phyloP scores from a whole-genome alignment of 2,329 filamentous ascomycete genomes.

The Exophiala alcalophila region DNA sequence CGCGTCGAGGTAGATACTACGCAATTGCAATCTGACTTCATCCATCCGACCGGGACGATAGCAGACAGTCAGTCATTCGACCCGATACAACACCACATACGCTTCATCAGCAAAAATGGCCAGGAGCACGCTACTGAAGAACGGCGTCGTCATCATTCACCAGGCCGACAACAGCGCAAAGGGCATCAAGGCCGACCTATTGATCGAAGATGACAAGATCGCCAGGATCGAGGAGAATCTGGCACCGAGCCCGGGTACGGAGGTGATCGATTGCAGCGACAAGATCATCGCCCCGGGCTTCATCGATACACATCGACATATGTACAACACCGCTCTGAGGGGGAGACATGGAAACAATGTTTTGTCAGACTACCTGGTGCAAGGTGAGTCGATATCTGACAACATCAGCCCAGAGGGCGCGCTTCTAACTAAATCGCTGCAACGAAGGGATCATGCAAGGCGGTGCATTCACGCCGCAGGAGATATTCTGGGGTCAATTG shows the following conservation, averaged over 20 bases:
- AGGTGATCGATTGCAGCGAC: slow-evolving; percentile 37
- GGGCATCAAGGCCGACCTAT: slow-evolving; percentile 11
- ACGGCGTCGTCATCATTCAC: slow-evolving; percentile 15
- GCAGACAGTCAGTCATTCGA: too few relatives aligned
- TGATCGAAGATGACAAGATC: slow-evolving; percentile 11
- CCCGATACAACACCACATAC: too few relatives aligned
- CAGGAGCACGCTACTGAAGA: slow-evolving; percentile 11
- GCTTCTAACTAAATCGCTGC: too few relatives aligned
- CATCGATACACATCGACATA: slow-evolving; percentile 37
- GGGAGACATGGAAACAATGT: slow-evolving; percentile 10
- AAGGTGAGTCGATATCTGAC: slow-evolving; percentile 12
- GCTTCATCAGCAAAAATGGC: too few relatives aligned
- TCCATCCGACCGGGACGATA: too few relatives aligned
- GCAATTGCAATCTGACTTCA: too few relatives aligned
- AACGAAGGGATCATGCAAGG: slow-evolving; percentile 42
- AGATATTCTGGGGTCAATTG: slow-evolving; percentile 43
- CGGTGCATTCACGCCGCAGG: slow-evolving; percentile 36
- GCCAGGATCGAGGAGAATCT: slow-evolving; percentile 4
- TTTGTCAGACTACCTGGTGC: slow-evolving; percentile 3
- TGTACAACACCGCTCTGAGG: slow-evolving; percentile 30
- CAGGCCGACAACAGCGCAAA: slow-evolving; percentile 4
- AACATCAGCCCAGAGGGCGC: too few relatives aligned
- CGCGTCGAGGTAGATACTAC: too few relatives aligned
- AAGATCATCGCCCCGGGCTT: slow-evolving; percentile 34
- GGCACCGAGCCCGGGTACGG: not conserved